Percentiles rank a stretch among this genome's conserved stretches.
Evolutionary conservation across 2,329 filamentous ascomycete species (phyloP).

Genomic region (Fusarium sp.): DNA sequence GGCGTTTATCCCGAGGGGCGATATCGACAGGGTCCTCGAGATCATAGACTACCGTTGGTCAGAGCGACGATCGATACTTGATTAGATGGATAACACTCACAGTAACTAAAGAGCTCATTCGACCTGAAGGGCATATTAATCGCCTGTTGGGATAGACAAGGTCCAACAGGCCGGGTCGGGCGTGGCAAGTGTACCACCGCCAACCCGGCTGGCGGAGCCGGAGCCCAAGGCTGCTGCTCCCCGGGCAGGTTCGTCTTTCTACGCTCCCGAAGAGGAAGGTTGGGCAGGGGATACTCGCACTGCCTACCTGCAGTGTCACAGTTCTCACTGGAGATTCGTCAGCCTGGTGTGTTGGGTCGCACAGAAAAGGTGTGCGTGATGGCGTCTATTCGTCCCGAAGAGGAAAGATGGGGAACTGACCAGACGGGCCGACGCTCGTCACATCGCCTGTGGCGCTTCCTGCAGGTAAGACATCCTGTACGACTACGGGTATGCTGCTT

Average conservation of each 20-base stretch:
- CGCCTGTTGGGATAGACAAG: slow-evolving; percentile 13
- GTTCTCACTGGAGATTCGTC: slow-evolving; percentile 21
- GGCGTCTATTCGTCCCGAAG: slow-evolving; percentile 15
- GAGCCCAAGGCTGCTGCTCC: slow-evolving; percentile 35
- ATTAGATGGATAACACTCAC: slow-evolving; percentile 6
- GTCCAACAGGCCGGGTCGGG: slow-evolving; percentile 4
- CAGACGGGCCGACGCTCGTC: slow-evolving; percentile 35
- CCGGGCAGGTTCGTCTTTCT: slow-evolving; percentile 31
- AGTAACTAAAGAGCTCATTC: slow-evolving; percentile 39
- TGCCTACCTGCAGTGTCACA: background rate
- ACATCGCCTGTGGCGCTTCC: slow-evolving; percentile 33
- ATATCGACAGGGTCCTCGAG: slow-evolving; percentile 10
- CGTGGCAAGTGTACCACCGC: slow-evolving; percentile 3
- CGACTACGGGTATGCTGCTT: slow-evolving; percentile 31
- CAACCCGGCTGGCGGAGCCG: background rate
- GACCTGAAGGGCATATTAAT: slow-evolving; percentile 38
- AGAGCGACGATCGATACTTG: background rate
- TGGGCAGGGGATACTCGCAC: slow-evolving; percentile 25
- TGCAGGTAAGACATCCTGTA: slow-evolving; percentile 40
- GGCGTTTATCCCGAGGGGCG: slow-evolving; percentile 5
- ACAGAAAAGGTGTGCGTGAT: background rate
- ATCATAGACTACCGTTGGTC: background rate
- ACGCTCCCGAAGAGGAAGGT: slow-evolving; percentile 32
- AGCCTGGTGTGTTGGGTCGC: background rate
- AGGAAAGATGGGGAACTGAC: slow-evolving; percentile 25